Evolutionary conservation across 2,329 filamentous ascomycete species (phyloP), one percentile per base, ranked within the genome.

Genomic region (Xylariaceae sp.): DNA sequence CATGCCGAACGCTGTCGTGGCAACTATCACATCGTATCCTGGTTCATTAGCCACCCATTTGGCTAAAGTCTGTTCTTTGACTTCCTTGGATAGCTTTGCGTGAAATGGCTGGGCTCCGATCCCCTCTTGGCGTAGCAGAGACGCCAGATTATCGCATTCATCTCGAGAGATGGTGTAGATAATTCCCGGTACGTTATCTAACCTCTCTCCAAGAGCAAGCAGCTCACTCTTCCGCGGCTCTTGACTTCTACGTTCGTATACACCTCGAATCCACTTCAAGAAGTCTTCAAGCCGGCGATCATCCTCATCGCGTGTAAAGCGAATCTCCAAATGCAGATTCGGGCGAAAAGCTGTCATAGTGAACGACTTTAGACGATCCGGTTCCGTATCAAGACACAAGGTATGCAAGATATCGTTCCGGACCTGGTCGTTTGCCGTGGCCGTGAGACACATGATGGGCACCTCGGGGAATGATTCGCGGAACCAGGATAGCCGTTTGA

Each of bases 1-100:
- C 93, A 97, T 97, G 2, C 93, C 93, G 69, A 97, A 97, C 0
- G 93, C 93, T 1, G 91, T 97, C 0, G 93, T 97, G 1, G 93
- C 93, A 34, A 97, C 92, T 61, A 97, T 93, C 53, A 97, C 86
- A 72, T 94, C 92, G 75, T 94, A 96, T 1, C 88, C 88, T 30
- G 82, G 80, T 56, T 84, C 82, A 71, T 90, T 89, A 57, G 81
- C 80, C 51, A 92, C 86, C 89, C 89, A 93, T 15, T 82, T 82
- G 13, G 81, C 74, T 3, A 92, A 78, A 1, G 88, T 88, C 60
- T 88, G 83, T 65, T 89, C 87, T 69, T 91, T 92, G 58, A 83
- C 80, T 5, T 86, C 78, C 69, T 86, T 82, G 58, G 83, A 73
- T 64, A 94, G 77, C 68, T 88, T 85, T 54, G 88, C 82, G 75